These are phyloP conservation scores for Diaporthe sp. DNA, from an alignment of 2,329 filamentous ascomycete genomes.

Conservation along the genomic window DNA sequence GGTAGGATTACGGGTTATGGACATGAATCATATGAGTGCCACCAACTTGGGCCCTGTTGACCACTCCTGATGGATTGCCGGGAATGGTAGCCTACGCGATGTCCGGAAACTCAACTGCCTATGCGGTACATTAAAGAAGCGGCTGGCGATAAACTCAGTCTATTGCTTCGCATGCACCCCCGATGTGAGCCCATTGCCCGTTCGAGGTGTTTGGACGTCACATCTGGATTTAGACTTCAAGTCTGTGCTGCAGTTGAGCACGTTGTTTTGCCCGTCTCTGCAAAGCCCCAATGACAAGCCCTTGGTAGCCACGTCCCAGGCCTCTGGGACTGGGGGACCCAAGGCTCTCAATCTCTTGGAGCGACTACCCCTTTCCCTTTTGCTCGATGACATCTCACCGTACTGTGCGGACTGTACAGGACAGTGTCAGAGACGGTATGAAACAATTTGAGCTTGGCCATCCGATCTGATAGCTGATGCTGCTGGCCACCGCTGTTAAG, in stretches of 20 bases:
- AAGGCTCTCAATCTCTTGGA: constrained; percentile 7
- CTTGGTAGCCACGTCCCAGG: background rate
- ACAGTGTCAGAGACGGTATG: constrained; percentile 26
- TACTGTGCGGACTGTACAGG: constrained; percentile 26
- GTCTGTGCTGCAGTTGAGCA: constrained; percentile 20
- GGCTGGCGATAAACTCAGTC: constrained; percentile 36
- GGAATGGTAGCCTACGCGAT: constrained; percentile 56
- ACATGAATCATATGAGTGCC: constrained; percentile 6
- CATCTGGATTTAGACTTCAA: constrained; percentile 29
- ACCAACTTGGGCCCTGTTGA: background rate
- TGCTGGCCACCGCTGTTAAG: constrained; percentile 41
- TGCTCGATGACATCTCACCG: constrained; percentile 12
- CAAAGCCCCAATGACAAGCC: constrained; percentile 17
- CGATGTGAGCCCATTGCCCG: constrained; percentile 42
- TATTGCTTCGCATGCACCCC: constrained; percentile 44
- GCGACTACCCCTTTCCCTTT: background rate
- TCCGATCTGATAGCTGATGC: constrained; percentile 36
- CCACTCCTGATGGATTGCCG: constrained; percentile 21
- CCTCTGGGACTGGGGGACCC: constrained; percentile 13
- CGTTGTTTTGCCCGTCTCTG: constrained; percentile 9
- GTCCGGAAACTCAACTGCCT: constrained; percentile 62
- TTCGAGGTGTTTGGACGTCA: constrained; percentile 24
- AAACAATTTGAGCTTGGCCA: constrained; percentile 1
- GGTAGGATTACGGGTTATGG: constrained; percentile 24
- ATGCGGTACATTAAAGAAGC: constrained; percentile 41